Base-by-base conservation (phyloP, 768 basidiomycete species). In the Galerina sulciceps region DNA sequence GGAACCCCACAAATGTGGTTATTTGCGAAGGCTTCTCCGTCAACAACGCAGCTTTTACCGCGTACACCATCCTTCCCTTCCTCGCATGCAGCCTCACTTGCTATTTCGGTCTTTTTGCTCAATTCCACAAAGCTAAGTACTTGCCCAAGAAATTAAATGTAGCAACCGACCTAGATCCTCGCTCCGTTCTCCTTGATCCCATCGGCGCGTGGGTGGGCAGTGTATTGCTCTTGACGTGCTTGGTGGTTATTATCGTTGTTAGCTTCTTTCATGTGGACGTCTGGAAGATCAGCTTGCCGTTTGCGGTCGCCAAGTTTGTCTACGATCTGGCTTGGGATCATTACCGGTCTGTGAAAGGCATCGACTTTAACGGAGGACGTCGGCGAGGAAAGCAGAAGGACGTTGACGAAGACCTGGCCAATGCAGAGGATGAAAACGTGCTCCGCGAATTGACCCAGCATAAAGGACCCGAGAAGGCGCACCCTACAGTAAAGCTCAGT, bases 1-100 rank as follows among this genome's bases (percentile, higher is more conserved):
- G 90, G 0, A 99, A 98, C 69, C 94, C 93, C 2, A 99, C 96
- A 1, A 99, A 98, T 67, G 88, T 97, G 18, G 90, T 99, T 40
- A 85, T 97, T 20, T 91, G 93, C 49, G 93, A 93, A 55, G 92
- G 93, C 0, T 94, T 97, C 69, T 68, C 76, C 2, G 80, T 96
- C 45, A 88, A 90, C 49, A 91, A 92, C 62, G 82, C 84, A 4
- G 84, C 85, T 0, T 95, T 90, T 73, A 91, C 90, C 0, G 90
- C 88, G 0, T 94, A 94, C 74, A 85, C 90, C 14, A 88, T 92
- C 51, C 76, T 95, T 6, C 93, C 94, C 0, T 91, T 93, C 65
- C 69, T 96, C 36, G 87, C 83, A 2, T 78, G 88, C 79, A 70
- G 67, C 78, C 43, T 86, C 13, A 80, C 85, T 6, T 91, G 87